phyloP scores from a whole-genome alignment of 2,329 filamentous ascomycete genomes.

The Fonsecaea nubica region DNA sequence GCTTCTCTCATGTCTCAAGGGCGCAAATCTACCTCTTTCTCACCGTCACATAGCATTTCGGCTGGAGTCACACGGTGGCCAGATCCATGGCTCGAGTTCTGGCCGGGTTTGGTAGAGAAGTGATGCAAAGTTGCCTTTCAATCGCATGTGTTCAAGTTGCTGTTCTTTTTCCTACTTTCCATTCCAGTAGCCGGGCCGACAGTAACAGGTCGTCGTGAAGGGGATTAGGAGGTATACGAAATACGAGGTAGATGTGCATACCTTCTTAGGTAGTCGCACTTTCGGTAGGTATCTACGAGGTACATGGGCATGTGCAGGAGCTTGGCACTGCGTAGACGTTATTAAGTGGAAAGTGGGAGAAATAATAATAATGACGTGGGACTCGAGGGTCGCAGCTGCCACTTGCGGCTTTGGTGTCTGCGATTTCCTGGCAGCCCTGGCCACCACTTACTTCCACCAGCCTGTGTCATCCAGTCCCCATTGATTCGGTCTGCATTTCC shows the following conservation, averaged over 20 bases:
- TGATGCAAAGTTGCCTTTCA: neutral
- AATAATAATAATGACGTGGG: neutral
- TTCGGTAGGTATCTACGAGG: too few relatives aligned
- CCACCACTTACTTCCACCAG: neutral
- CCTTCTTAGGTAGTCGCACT: too few relatives aligned
- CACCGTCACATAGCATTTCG: neutral
- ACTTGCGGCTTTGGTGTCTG: neutral
- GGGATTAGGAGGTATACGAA: neutral
- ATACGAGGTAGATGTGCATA: neutral
- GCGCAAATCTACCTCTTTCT: neutral
- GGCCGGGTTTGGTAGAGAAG: neutral
- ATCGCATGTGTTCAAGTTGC: neutral
- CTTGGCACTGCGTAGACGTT: too few relatives aligned
- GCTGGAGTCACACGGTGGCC: neutral
- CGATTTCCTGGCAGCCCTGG: constrained; percentile 5
- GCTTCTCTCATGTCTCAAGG: neutral
- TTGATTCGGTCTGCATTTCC: neutral
- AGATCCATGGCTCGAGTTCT: neutral
- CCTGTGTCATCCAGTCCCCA: neutral
- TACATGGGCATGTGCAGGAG: too few relatives aligned
- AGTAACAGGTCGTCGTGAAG: too few relatives aligned
- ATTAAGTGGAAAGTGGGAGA: neutral
- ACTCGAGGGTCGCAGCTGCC: neutral
- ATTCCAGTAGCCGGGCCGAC: too few relatives aligned
- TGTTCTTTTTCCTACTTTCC: neutral